phyloP scores from a whole-genome alignment of 371 early-diverging fungal genomes.

The Lichtheimia ornata region DNA sequence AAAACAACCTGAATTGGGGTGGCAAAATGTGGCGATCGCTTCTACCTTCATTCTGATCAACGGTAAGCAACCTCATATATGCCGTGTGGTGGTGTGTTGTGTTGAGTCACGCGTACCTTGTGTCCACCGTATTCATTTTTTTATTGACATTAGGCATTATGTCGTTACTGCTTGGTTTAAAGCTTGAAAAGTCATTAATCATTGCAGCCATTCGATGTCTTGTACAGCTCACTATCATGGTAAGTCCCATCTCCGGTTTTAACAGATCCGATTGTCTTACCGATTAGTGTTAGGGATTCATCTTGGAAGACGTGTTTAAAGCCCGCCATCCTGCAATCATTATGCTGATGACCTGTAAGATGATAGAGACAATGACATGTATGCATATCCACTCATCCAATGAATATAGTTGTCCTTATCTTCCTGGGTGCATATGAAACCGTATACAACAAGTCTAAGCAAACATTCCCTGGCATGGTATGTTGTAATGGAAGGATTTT shows the following conservation, averaged over 20 bases:
- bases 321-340: slow-evolving; percentile 56
- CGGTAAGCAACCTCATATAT: slow-evolving; percentile 26
- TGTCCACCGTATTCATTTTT: not conserved
- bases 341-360: slow-evolving; percentile 62
- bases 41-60: slow-evolving; percentile 46
- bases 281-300: slow-evolving; percentile 4
- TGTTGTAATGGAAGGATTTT: not conserved
- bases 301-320: slow-evolving; percentile 66
- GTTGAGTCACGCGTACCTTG: not conserved
- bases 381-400: not conserved
- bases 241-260: slow-evolving; percentile 6
- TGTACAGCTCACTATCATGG: slow-evolving; percentile 66
- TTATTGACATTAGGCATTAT: slow-evolving; percentile 50
- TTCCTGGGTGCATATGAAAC: slow-evolving; percentile 58
- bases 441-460: slow-evolving; percentile 63
- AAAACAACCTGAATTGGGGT: slow-evolving; percentile 16
- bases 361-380: not conserved
- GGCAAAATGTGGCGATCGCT: slow-evolving; percentile 55
- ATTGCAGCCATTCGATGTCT: slow-evolving; percentile 61
- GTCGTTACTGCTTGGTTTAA: slow-evolving; percentile 35
- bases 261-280: not conserved
- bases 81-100: not conserved
- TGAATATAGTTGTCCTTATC: slow-evolving; percentile 45
- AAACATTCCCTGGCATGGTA: slow-evolving; percentile 57
- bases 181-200: slow-evolving; percentile 58